phyloP scores from a whole-genome alignment of 2,329 filamentous ascomycete species.

The Aspergillus sp. region DNA sequence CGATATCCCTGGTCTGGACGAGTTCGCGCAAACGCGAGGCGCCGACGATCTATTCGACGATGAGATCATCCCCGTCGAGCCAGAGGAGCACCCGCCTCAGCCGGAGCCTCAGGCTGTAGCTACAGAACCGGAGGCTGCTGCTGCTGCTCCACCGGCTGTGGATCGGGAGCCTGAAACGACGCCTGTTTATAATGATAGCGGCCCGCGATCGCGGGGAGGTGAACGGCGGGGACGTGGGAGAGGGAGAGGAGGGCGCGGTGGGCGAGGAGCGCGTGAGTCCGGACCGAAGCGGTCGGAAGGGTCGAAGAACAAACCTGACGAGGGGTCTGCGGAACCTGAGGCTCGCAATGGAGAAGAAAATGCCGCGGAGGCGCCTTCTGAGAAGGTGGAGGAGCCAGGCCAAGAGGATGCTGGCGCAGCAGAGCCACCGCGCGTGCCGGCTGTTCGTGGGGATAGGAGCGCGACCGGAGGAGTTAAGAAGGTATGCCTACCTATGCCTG shows the following conservation, averaged over 20 bases:
- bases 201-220: constrained; percentile 29
- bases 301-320: constrained; percentile 16
- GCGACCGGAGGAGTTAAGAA: constrained; percentile 53
- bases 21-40: constrained; percentile 51
- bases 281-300: constrained; percentile 20
- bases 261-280: constrained; percentile 10
- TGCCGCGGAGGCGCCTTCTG: constrained; percentile 11
- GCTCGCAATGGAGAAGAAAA: constrained; percentile 17
- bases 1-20: constrained; percentile 37
- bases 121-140: constrained; percentile 12
- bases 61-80: constrained; percentile 48
- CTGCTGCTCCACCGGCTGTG: not conserved
- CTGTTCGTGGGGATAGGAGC: constrained; percentile 56
- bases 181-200: constrained; percentile 22
- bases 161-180: not conserved
- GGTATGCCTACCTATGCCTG: constrained; percentile 26
- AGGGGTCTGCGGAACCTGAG: constrained; percentile 15
- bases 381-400: constrained; percentile 11
- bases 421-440: constrained; percentile 37
- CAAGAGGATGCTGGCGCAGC: constrained; percentile 20
- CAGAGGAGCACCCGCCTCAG: constrained; percentile 26
- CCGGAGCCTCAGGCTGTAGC: constrained; percentile 17
- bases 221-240: constrained; percentile 33
- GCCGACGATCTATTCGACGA: constrained; percentile 53
- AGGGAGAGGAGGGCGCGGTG: constrained; percentile 25